A percentile compares a stretch with the other conserved stretches of the same genome.
Conservation (phyloP, 1,284 basidiomycete species). For the Ustilago esculenta region DNA sequence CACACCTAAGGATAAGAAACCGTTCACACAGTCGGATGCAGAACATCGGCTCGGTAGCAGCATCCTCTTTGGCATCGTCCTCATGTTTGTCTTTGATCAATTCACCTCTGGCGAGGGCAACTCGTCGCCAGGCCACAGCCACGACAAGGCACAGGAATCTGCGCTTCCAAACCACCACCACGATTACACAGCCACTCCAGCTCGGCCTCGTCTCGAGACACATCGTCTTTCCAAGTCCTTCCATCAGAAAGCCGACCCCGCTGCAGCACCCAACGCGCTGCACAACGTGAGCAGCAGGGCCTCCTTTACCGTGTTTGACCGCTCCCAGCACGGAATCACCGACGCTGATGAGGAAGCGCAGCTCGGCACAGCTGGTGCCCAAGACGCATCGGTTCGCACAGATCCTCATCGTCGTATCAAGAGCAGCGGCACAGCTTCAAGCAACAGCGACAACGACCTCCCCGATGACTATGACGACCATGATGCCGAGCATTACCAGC, state of each 20-base stretch:
- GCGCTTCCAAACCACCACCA: constrained; percentile 9
- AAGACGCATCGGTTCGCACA: not conserved
- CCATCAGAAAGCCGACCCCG: constrained; percentile 21
- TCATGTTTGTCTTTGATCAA: constrained; percentile 61
- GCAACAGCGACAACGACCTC: constrained; percentile 36
- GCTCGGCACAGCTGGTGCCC: not conserved
- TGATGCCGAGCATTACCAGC: constrained; percentile 12
- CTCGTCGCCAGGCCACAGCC: constrained; percentile 1
- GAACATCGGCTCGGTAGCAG: constrained; percentile 53
- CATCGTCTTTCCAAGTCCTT: constrained; percentile 45
- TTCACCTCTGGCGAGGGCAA: constrained; percentile 17
- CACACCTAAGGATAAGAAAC: not conserved
- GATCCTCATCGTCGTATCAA: constrained; percentile 25
- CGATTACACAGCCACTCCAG: constrained; percentile 9
- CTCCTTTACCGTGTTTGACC: constrained; percentile 36
- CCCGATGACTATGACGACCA: constrained; percentile 42
- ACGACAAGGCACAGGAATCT: constrained; percentile 16
- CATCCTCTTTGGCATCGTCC: constrained; percentile 60
- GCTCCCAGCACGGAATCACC: constrained; percentile 14
- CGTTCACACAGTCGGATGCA: constrained; percentile 28
- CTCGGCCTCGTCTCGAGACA: constrained; percentile 31
- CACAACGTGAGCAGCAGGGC: constrained; percentile 22
- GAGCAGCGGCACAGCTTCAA: constrained; percentile 21
- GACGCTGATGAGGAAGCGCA: constrained; percentile 28
- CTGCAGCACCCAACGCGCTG: constrained; percentile 2